These are phyloP conservation scores for Amaranthus cruentus DNA, from an alignment of 148 eudicot genomes.

Conservation along the genomic window DNA sequence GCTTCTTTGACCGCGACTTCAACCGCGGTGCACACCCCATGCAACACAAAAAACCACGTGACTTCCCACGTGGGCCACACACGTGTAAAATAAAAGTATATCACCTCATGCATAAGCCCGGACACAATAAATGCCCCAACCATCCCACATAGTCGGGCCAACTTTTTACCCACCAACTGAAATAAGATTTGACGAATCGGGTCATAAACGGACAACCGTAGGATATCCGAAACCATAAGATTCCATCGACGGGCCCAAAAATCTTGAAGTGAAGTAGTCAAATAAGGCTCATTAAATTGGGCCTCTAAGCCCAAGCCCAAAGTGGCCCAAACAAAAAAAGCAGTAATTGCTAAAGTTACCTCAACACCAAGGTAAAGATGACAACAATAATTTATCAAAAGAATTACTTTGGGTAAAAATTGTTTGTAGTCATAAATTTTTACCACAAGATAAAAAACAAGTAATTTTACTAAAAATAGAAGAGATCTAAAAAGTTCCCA, in stretches of 20 bases:
- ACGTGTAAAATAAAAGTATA: slow-evolving; percentile 42
- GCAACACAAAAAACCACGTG: slow-evolving; percentile 52
- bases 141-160: slow-evolving; percentile 13
- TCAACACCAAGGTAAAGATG: slow-evolving; percentile 44
- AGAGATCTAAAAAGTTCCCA: background rate
- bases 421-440: slow-evolving; percentile 20
- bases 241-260: slow-evolving; percentile 79
- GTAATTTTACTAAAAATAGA: slow-evolving; percentile 23
- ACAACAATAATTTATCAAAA: slow-evolving; percentile 28
- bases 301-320: slow-evolving; percentile 45
- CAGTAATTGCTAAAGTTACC: slow-evolving; percentile 29
- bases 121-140: slow-evolving; percentile 46
- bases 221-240: slow-evolving; percentile 46
- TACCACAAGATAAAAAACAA: slow-evolving; percentile 27
- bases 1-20: slow-evolving; percentile 46
- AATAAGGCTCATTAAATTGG: slow-evolving; percentile 50
- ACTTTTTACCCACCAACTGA: slow-evolving; percentile 20
- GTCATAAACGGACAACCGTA: slow-evolving; percentile 38
- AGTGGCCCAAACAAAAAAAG: slow-evolving; percentile 25
- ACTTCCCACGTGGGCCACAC: slow-evolving; percentile 62
- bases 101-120: slow-evolving; percentile 59
- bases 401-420: slow-evolving; percentile 20
- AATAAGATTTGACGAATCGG: slow-evolving; percentile 29
- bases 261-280: slow-evolving; percentile 55
- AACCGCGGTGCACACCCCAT: slow-evolving; percentile 37